A percentile compares a stretch with the other conserved stretches of the same genome.
Conservation (phyloP, 2,329 filamentous ascomycete species). For the Exophiala spinifera region DNA sequence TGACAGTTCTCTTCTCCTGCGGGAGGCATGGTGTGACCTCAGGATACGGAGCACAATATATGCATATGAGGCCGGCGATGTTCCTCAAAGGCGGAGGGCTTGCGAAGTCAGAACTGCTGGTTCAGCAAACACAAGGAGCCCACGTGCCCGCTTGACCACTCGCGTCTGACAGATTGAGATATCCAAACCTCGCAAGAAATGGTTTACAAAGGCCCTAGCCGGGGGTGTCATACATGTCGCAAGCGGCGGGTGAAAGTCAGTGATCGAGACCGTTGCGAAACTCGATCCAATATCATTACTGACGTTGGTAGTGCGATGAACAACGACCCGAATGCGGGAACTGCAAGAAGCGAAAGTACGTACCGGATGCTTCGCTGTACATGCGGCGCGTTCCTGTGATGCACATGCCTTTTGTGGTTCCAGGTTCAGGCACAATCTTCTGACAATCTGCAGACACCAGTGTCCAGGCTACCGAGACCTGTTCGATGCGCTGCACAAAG, state of each 20-base stretch:
- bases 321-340: constrained; percentile 18
- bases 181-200: constrained; percentile 3
- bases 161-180: not conserved
- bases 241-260: constrained; percentile 22
- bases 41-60: not conserved
- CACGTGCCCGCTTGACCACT: not conserved
- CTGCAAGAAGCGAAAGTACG: constrained; percentile 14
- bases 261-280: not conserved
- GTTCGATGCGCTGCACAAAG: constrained; percentile 19
- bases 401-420: too few relatives aligned
- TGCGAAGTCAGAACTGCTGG: not conserved
- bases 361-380: too few relatives aligned
- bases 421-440: too few relatives aligned
- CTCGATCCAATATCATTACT: too few relatives aligned
- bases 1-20: not conserved
- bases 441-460: not conserved
- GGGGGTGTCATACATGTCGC: constrained; percentile 19
- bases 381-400: too few relatives aligned
- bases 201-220: constrained; percentile 25
- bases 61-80: not conserved
- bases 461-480: constrained; percentile 20
- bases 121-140: not conserved
- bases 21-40: not conserved
- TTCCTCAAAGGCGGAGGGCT: not conserved
- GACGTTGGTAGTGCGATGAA: constrained; percentile 17